A percentile compares a stretch with the other conserved stretches of the same genome.
Conservation (phyloP, 345 rosid species). For the Bruguiera sexangula region DNA sequence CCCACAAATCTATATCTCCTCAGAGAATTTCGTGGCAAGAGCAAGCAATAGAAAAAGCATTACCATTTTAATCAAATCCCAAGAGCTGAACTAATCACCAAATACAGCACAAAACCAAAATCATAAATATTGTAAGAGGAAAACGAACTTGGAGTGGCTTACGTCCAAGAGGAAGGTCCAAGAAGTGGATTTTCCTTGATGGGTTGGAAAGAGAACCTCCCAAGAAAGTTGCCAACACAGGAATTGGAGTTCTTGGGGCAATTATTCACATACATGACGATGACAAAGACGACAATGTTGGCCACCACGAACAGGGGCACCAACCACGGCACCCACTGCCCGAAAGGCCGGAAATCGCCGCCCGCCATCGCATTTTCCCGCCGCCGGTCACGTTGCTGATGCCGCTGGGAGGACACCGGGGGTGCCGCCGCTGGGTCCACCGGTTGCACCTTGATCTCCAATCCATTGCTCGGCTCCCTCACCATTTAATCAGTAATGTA, state of each 20-base stretch:
- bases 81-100: no score
- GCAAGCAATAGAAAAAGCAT: no score
- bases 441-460: conserved; percentile 49
- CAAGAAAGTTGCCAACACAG: conserved; percentile 21
- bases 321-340: conserved; percentile 29
- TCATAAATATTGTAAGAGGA: no score
- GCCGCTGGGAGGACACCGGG: neutral
- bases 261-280: conserved; percentile 23
- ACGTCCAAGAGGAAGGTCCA: conserved; percentile 30
- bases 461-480: conserved; percentile 21
- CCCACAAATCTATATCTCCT: no score
- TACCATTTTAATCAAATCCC: no score
- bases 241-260: conserved; percentile 19
- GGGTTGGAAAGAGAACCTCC: conserved; percentile 31
- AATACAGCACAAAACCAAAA: no score
- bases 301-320: conserved; percentile 25
- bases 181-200: conserved; percentile 33
- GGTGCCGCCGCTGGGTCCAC: neutral
- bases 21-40: no score
- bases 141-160: neutral
- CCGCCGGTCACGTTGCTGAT: neutral
- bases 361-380: conserved; percentile 16
- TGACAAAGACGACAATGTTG: conserved; percentile 22
- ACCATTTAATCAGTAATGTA: conserved; percentile 16
- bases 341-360: conserved; percentile 40